Conservation (phyloP, 2,329 filamentous ascomycete species). For the Trichoderma atrobrunneum region DNA sequence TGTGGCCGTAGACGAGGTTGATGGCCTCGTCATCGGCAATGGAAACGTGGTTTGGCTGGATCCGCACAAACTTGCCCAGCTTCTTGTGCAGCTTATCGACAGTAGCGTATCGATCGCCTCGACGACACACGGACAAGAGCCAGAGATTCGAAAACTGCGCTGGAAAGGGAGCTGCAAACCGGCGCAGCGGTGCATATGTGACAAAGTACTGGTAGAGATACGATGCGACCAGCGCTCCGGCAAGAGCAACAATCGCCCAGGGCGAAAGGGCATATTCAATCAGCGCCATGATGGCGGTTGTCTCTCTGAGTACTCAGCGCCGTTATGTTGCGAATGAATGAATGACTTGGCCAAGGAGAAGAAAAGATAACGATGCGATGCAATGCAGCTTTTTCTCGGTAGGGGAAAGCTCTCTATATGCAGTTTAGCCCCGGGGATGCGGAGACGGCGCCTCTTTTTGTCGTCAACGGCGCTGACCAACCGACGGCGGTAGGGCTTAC, state of each 20-base stretch:
- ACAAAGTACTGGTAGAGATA: constrained; percentile 61
- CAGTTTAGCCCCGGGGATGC: neutral
- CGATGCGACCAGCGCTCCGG: constrained; percentile 48
- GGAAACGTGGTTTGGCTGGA: constrained; percentile 81
- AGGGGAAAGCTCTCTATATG: neutral
- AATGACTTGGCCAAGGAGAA: neutral
- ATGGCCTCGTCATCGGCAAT: constrained; percentile 80
- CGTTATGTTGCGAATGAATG: neutral
- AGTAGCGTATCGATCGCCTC: constrained; percentile 60
- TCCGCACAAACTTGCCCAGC: constrained; percentile 74
- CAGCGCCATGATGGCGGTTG: constrained; percentile 29
- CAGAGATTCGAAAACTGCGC: constrained; percentile 73
- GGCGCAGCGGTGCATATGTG: constrained; percentile 49
- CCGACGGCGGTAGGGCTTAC: neutral
- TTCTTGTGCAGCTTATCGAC: constrained; percentile 75
- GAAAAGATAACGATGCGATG: neutral
- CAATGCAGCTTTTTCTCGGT: neutral
- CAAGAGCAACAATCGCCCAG: constrained; percentile 42
- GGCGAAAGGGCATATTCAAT: constrained; percentile 38
- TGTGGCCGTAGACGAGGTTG: constrained; percentile 72
- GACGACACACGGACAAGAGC: constrained; percentile 66
- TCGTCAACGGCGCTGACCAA: neutral
- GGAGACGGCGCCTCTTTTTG: constrained; percentile 4
- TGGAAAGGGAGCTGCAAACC: constrained; percentile 61
- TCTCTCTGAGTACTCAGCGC: neutral